A percentile compares a stretch with the other conserved stretches of the same genome.
These are phyloP conservation scores for Xylaria palmicola DNA, from an alignment of 495 filamentous ascomycete species.

Conservation along the genomic window DNA sequence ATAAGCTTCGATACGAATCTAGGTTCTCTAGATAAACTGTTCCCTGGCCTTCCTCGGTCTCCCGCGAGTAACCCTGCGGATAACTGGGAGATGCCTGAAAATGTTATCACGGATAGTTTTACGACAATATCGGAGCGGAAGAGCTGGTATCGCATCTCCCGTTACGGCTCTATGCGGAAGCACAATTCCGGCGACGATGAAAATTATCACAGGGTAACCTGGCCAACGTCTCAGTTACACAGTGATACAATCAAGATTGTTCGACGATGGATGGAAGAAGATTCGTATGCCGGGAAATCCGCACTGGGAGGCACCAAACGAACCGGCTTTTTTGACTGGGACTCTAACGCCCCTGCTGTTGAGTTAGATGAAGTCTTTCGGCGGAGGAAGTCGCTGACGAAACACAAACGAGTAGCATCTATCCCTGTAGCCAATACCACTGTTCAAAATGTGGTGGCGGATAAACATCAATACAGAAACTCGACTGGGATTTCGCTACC, in stretches of 20 bases:
- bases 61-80: background rate
- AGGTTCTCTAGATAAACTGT: conserved; percentile 46
- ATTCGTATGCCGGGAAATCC: conserved; percentile 50
- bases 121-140: conserved; percentile 55
- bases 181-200: conserved; percentile 56
- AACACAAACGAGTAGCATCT: conserved; percentile 24
- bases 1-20: conserved; percentile 41
- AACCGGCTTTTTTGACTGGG: conserved; percentile 55
- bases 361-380: conserved; percentile 46
- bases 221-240: conserved; percentile 52
- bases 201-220: conserved; percentile 55
- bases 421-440: conserved; percentile 2
- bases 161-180: conserved; percentile 54
- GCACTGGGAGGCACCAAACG: conserved; percentile 41
- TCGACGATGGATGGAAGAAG: conserved; percentile 60
- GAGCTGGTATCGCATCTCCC: conserved; percentile 62
- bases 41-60: conserved; percentile 20
- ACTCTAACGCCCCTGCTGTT: conserved; percentile 47
- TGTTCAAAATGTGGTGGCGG: background rate
- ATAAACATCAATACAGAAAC: conserved; percentile 10
- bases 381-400: conserved; percentile 18
- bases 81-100: conserved; percentile 29
- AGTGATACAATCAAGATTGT: conserved; percentile 55
- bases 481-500: conserved; percentile 11
- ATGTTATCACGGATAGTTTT: conserved; percentile 48